Conservation (phyloP, 768 basidiomycete species). For the Lactarius hatsudake region DNA sequence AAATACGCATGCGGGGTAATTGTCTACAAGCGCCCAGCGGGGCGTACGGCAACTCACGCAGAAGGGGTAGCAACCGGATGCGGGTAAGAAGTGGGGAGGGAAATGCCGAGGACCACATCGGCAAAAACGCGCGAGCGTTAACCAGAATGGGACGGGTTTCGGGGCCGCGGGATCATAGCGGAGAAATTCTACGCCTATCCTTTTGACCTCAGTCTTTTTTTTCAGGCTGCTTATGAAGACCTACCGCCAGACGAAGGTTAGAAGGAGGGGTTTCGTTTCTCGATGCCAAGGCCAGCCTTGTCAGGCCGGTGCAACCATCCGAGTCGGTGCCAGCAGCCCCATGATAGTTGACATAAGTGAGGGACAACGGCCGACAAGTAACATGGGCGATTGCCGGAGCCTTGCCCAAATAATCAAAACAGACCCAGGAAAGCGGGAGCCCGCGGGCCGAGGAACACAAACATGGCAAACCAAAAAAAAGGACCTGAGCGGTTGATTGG, state of each 20-base stretch:
- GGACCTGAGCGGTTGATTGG: not conserved
- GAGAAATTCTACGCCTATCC: not conserved
- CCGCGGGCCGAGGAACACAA: constrained; percentile 12
- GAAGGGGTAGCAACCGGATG: constrained; percentile 8
- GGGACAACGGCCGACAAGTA: not conserved
- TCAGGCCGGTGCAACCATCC: not conserved
- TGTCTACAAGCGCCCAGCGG: constrained; percentile 10
- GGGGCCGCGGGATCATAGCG: constrained; percentile 11
- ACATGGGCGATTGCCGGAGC: constrained; percentile 4
- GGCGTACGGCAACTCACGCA: constrained; percentile 16
- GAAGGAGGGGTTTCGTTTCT: not conserved
- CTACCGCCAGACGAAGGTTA: not conserved
- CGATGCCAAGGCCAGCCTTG: not conserved
- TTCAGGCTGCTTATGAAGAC: not conserved
- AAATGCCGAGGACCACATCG: constrained; percentile 8
- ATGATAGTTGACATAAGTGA: constrained; percentile 14
- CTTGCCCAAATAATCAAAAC: constrained; percentile 15
- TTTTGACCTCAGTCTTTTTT: not conserved
- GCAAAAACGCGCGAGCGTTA: not conserved
- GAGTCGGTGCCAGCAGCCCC: not conserved
- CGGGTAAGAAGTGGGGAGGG: constrained; percentile 10
- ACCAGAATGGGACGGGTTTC: not conserved
- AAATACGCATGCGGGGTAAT: constrained; percentile 23
- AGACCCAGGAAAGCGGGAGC: constrained; percentile 5
- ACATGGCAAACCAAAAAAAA: not conserved